A percentile compares a stretch with the other conserved stretches of the same genome.
Conservation (phyloP, 257 asterid species). For the Marsdenia floribunda region DNA sequence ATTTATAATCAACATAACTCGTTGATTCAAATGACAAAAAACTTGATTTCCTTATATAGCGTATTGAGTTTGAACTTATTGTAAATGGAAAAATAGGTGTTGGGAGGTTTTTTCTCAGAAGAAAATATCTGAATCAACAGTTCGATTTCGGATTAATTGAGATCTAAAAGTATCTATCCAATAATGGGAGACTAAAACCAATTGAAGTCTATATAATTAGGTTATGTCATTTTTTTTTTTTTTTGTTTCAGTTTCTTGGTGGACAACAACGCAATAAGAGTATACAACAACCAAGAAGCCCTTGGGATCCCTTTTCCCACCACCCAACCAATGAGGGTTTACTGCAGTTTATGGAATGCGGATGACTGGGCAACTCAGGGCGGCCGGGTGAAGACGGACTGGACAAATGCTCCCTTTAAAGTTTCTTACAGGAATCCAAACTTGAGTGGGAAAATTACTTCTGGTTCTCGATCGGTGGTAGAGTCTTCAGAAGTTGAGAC, state of each 20-base stretch:
- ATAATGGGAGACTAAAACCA: too few relatives aligned
- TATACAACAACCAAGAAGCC: slow-evolving; percentile 19
- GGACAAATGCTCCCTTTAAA: slow-evolving; percentile 19
- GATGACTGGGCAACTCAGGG: slow-evolving; percentile 28
- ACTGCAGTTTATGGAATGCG: slow-evolving; percentile 20
- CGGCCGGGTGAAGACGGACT: slow-evolving; percentile 16
- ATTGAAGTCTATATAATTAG: too few relatives aligned
- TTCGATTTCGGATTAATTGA: too few relatives aligned
- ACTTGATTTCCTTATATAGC: too few relatives aligned
- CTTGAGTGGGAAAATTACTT: background rate
- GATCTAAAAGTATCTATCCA: too few relatives aligned
- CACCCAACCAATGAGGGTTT: slow-evolving; percentile 18
- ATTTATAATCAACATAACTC: too few relatives aligned
- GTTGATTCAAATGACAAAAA: too few relatives aligned
- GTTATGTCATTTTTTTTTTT: background rate
- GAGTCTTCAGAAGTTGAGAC: background rate
- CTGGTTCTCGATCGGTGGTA: background rate
- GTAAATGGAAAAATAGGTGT: too few relatives aligned
- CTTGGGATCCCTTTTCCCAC: slow-evolving; percentile 19
- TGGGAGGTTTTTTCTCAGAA: too few relatives aligned
- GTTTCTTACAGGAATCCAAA: slow-evolving; percentile 6
- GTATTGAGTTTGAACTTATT: too few relatives aligned
- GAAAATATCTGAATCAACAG: too few relatives aligned
- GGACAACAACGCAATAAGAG: slow-evolving; percentile 20
- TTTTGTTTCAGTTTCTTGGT: slow-evolving; percentile 16